A percentile compares a stretch with the other conserved stretches of the same genome.
phyloP scores from a whole-genome alignment of 768 basidiomycete genomes.

The Mycena chlorophos region DNA sequence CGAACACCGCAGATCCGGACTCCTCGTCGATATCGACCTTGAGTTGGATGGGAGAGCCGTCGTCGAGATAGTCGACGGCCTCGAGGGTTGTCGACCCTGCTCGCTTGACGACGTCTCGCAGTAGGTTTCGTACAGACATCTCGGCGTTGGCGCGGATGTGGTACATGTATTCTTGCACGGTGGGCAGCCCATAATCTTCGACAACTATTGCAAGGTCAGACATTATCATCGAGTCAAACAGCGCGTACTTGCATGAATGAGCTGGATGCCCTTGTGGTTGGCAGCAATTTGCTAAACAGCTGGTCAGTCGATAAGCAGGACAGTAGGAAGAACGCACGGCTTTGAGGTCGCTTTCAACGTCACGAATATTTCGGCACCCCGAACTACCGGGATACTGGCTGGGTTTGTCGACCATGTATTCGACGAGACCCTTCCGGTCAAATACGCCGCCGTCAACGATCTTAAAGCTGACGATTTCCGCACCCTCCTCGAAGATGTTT shows the following conservation, averaged over 20 bases:
- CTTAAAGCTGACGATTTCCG: slow-evolving; percentile 88
- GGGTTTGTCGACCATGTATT: slow-evolving; percentile 82
- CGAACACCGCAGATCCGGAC: slow-evolving; percentile 77
- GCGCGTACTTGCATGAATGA: slow-evolving; percentile 72
- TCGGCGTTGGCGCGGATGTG: slow-evolving; percentile 91
- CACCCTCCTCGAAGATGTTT: slow-evolving; percentile 92
- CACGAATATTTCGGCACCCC: slow-evolving; percentile 82
- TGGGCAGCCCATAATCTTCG: slow-evolving; percentile 79
- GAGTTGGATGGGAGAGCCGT: slow-evolving; percentile 80
- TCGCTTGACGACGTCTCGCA: slow-evolving; percentile 71
- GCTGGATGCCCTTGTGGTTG: slow-evolving; percentile 87
- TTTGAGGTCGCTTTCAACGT: slow-evolving; percentile 90
- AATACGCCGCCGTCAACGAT: slow-evolving; percentile 83
- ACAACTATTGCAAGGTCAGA: slow-evolving; percentile 53
- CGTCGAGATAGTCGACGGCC: slow-evolving; percentile 83
- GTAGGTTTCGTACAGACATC: slow-evolving; percentile 76
- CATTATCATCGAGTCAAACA: background rate
- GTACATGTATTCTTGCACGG: slow-evolving; percentile 92
- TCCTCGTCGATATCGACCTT: slow-evolving; percentile 73
- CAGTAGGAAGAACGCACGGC: slow-evolving; percentile 53
- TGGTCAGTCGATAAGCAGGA: slow-evolving; percentile 6
- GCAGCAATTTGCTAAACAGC: slow-evolving; percentile 81
- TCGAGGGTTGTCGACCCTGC: slow-evolving; percentile 63
- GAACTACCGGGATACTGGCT: slow-evolving; percentile 81
- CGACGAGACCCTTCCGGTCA: slow-evolving; percentile 69